phyloP scores from a whole-genome alignment of 2,329 filamentous ascomycete species.

The Stachybotrys echinatus region DNA sequence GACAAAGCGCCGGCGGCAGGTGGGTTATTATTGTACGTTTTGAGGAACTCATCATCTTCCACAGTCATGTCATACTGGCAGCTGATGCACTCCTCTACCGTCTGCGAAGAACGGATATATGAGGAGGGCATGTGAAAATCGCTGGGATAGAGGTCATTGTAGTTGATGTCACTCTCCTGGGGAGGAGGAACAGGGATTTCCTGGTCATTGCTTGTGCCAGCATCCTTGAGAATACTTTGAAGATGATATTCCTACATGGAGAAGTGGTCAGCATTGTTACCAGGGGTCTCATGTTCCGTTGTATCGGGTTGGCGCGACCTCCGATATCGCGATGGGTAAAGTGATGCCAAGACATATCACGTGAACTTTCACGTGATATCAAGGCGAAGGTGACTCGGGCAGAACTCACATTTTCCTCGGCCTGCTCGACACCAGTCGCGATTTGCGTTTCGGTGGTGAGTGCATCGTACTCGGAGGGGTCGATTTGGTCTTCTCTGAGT shows the following conservation, averaged over 20 bases:
- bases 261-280: conserved; percentile 22
- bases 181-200: conserved; percentile 63
- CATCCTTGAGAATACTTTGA: conserved; percentile 67
- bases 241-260: conserved; percentile 80
- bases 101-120: conserved; percentile 97
- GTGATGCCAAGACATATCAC: conserved; percentile 31
- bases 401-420: conserved; percentile 87
- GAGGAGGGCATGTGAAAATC: conserved; percentile 79
- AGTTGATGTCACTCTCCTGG: conserved; percentile 64
- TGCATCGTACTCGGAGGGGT: conserved; percentile 78
- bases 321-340: background rate
- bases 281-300: background rate
- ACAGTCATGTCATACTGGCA: conserved; percentile 91
- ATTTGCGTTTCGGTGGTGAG: conserved; percentile 80
- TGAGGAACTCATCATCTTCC: conserved; percentile 83
- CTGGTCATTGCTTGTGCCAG: conserved; percentile 50
- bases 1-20: conserved; percentile 61
- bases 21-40: conserved; percentile 74
- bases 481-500: conserved; percentile 85
- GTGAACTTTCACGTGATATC: conserved; percentile 45
- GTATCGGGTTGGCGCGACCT: conserved; percentile 4
- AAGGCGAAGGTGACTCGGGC: conserved; percentile 19
- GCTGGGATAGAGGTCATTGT: conserved; percentile 81
- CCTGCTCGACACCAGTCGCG: conserved; percentile 94
- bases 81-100: conserved; percentile 90